Evolutionary conservation across 257 asterid genomes (phyloP), one percentile per base, ranked within the genome.

Genomic region (Linderniella brevidens): DNA sequence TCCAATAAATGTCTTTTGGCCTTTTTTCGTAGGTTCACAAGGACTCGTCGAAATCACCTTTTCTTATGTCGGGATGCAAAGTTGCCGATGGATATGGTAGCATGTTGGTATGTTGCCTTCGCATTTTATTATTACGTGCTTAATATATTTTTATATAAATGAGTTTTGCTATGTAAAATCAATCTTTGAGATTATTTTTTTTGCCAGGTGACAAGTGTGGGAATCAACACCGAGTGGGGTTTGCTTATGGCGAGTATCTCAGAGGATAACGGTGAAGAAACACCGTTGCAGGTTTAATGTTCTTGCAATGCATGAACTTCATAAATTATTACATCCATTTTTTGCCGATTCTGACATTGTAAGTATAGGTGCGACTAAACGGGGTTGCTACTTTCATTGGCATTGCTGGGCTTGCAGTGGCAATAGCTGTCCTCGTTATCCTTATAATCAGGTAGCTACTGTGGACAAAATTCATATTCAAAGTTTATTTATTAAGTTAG

Each of bases 371-470:
- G 29, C 85, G 93, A 40, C 61, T 88, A 66, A 88, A 80, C 63
- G 98, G 98, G 11, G 94, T 84, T 59, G 98, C 98, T 9, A 84
- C 98, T 25, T 88, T 84, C 64, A 84, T 88, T 61, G 94, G 95
- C 39, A 61, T 67, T 3, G 95, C 69, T 52, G 98, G 98, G 49
- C 95, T 88, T 16, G 72, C 59, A 13, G 95, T 84, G 16, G 95
- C 95, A 10, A 51, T 72, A 8, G 32, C 47, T 1, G 93, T 88
- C 65, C 85, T 88, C 55, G 3, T 70, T 53, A 69, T 84, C 64
- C 98, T 84, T 55, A 70, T 84, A 54, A 64, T 17, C 69, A 78
- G 93, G 95, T 88, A 58, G 47, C 42, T 5, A 37, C 13, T 36
- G 44, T 5, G 15, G 37, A 15, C 37, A 9, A 10, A 3, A 37